Conservation (phyloP, 352 stramenopile genomes). For the Poterioochromonas sp. region DNA sequence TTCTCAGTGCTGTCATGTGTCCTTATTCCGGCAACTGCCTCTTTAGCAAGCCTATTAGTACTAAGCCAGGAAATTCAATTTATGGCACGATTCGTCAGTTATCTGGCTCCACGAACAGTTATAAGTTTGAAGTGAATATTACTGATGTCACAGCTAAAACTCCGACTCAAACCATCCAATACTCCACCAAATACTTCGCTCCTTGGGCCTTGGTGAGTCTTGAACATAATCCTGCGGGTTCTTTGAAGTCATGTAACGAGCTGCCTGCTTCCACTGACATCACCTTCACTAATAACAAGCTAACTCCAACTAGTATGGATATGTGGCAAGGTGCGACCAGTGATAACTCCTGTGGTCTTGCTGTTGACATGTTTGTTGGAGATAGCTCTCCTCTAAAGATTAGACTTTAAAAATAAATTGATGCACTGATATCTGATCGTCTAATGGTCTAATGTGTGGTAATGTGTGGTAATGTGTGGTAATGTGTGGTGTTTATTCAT, state of each 20-base stretch:
- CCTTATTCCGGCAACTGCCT: background rate
- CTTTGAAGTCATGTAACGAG: background rate
- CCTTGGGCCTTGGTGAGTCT: background rate
- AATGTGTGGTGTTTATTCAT: no score
- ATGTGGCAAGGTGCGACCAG: background rate
- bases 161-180: background rate
- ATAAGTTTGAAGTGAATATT: background rate
- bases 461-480: no score
- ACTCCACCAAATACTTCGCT: background rate
- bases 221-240: background rate
- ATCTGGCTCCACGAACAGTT: background rate
- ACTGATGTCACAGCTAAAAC: background rate
- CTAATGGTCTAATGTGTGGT: no score
- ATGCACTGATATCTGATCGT: no score
- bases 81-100: background rate
- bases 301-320: background rate
- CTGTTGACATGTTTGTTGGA: background rate
- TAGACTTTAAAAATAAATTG: background rate
- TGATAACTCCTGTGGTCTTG: background rate
- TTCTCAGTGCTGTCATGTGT: background rate
- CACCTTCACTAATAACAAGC: background rate
- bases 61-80: background rate
- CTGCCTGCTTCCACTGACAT: background rate
- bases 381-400: conserved; percentile 12
- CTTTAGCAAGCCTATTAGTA: background rate